Percentiles rank a stretch among this genome's conserved stretches.
Conservation (phyloP, 495 filamentous ascomycete genomes). For the Margaritispora aquatica region DNA sequence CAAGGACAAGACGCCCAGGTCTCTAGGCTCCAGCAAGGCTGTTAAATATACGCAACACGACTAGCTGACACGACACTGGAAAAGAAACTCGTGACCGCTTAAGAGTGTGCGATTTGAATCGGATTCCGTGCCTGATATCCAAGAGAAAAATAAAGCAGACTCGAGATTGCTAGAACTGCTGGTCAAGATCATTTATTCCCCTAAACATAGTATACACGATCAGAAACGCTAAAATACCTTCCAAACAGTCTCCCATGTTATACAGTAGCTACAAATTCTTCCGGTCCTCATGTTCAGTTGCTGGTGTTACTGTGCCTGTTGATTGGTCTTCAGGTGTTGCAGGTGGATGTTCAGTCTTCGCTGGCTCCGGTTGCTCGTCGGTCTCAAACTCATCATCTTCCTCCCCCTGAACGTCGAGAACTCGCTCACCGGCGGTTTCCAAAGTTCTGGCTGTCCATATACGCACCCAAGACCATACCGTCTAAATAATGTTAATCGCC, state of each 20-base stretch:
- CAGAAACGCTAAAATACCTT: background rate
- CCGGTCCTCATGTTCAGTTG: background rate
- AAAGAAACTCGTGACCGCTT: constrained; percentile 74
- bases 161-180: too few species aligned
- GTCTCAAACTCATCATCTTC: constrained; percentile 64
- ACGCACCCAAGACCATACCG: constrained; percentile 73
- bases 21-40: constrained; percentile 31
- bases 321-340: background rate
- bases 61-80: constrained; percentile 82
- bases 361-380: constrained; percentile 1
- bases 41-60: constrained; percentile 88
- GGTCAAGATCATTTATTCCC: background rate
- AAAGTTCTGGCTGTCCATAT: constrained; percentile 61
- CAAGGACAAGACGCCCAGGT: constrained; percentile 31
- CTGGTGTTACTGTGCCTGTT: background rate
- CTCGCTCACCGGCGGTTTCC: constrained; percentile 67
- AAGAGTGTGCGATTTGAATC: constrained; percentile 68
- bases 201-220: background rate
- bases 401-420: constrained; percentile 76
- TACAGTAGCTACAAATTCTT: too few species aligned
- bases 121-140: background rate
- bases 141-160: too few species aligned
- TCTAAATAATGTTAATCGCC: constrained; percentile 41
- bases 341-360: background rate
- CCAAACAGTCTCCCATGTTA: background rate